phyloP scores from a whole-genome alignment of 306 rosid genomes.

The Ceratonia siliqua region DNA sequence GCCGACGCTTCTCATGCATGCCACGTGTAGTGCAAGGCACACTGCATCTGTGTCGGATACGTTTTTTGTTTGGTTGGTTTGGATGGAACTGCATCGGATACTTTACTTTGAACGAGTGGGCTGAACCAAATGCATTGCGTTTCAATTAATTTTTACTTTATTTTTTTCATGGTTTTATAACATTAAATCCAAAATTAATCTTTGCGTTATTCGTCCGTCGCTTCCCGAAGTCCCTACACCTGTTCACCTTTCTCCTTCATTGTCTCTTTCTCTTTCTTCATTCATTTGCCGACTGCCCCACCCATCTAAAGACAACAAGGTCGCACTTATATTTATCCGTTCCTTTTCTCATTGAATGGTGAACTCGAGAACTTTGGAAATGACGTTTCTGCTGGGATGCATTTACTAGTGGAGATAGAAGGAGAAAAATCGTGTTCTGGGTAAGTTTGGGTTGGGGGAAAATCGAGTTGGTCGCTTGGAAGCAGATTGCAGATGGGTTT shows the following conservation, averaged over 20 bases:
- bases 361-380: conserved; percentile 30
- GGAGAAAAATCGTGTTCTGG: conserved; percentile 13
- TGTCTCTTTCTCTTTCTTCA: not conserved
- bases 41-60: too few relatives aligned
- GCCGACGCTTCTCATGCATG: not conserved
- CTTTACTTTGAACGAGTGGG: not conserved
- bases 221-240: not conserved
- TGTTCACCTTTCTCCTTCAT: not conserved
- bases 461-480: not conserved
- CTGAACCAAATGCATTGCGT: not conserved
- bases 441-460: conserved; percentile 11
- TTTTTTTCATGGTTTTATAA: not conserved
- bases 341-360: conserved; percentile 22
- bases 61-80: too few relatives aligned
- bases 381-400: conserved; percentile 10
- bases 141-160: not conserved
- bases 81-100: not conserved
- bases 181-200: not conserved
- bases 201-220: not conserved
- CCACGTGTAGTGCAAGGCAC: not conserved
- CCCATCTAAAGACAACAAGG: not conserved
- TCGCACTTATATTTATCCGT: not conserved
- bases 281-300: not conserved
- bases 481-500: conserved; percentile 65
- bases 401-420: conserved; percentile 2